These are phyloP conservation scores for Trypanosoma avium DNA, from an alignment of 208 protist species.

Conservation along the genomic window DNA sequence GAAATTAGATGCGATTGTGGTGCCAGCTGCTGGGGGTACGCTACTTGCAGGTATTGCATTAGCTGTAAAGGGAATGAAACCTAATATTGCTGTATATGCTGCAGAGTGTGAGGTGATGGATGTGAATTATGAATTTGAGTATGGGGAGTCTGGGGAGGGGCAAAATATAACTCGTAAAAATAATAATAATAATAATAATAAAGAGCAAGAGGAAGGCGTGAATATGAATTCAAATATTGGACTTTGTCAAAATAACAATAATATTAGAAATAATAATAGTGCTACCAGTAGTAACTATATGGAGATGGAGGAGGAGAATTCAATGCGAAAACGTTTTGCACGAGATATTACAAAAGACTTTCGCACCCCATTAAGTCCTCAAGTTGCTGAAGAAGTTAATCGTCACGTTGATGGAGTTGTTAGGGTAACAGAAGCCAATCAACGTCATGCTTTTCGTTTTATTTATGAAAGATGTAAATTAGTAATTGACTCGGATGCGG, in stretches of 20 bases:
- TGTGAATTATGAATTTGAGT: slow-evolving; percentile 6
- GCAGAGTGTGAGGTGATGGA: slow-evolving; percentile 60
- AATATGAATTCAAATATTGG: no score
- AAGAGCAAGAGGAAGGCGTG: background rate
- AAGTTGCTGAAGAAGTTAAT: slow-evolving; percentile 37
- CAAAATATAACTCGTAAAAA: background rate
- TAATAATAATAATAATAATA: slow-evolving; percentile 23
- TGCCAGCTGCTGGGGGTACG: slow-evolving; percentile 87
- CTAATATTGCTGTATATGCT: slow-evolving; percentile 84
- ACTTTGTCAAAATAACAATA: background rate
- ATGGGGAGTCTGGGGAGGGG: background rate
- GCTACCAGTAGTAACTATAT: background rate
- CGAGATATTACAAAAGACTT: slow-evolving; percentile 1
- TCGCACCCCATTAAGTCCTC: slow-evolving; percentile 20
- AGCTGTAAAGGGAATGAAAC: slow-evolving; percentile 88
- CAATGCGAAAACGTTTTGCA: background rate
- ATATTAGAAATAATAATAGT: background rate
- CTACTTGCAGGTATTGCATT: slow-evolving; percentile 87
- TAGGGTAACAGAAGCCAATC: slow-evolving; percentile 47
- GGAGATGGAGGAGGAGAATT: background rate
- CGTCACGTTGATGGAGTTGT: slow-evolving; percentile 65
- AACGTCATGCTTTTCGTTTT: slow-evolving; percentile 69
- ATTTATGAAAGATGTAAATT: slow-evolving; percentile 81
- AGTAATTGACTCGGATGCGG: slow-evolving; percentile 70
- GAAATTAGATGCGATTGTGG: slow-evolving; percentile 81